Conservation (phyloP, 2,329 filamentous ascomycete genomes). For the Fonsecaea monophora region DNA sequence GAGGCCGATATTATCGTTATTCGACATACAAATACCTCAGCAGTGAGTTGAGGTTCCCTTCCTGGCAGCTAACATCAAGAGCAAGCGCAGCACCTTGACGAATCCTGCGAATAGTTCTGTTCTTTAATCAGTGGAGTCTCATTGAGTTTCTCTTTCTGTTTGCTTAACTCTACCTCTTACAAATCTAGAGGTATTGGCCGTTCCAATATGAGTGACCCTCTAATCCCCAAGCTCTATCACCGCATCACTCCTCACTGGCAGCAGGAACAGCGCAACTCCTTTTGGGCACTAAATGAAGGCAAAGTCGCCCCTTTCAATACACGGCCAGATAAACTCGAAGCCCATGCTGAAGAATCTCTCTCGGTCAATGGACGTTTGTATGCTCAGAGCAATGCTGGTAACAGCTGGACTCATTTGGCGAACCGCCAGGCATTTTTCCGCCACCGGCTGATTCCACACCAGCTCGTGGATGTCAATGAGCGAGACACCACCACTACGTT, state of each 20-base stretch:
- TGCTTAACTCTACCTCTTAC: background rate
- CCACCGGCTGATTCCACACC: conserved; percentile 67
- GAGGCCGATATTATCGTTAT: background rate
- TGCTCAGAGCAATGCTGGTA: conserved; percentile 48
- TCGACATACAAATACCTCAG: background rate
- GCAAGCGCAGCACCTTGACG: background rate
- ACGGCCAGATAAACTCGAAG: conserved; percentile 63
- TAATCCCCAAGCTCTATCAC: conserved; percentile 59
- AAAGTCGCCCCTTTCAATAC: conserved; percentile 61
- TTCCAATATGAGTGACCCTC: conserved; percentile 49
- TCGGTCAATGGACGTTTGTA: conserved; percentile 63
- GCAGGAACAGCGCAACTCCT: conserved; percentile 62
- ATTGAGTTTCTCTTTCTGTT: background rate
- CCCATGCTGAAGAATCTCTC: conserved; percentile 62
- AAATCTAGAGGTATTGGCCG: background rate
- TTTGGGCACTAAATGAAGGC: conserved; percentile 62
- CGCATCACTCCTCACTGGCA: conserved; percentile 62
- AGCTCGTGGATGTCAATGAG: conserved; percentile 66
- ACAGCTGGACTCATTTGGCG: conserved; percentile 54
- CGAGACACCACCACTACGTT: conserved; percentile 65
- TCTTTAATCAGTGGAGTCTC: background rate
- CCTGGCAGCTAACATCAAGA: background rate
- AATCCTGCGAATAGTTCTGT: background rate
- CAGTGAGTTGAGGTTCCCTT: background rate
- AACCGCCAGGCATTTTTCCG: conserved; percentile 70